Base-by-base conservation (phyloP, 805 yeast genomes). In the Candida manassasensis region DNA sequence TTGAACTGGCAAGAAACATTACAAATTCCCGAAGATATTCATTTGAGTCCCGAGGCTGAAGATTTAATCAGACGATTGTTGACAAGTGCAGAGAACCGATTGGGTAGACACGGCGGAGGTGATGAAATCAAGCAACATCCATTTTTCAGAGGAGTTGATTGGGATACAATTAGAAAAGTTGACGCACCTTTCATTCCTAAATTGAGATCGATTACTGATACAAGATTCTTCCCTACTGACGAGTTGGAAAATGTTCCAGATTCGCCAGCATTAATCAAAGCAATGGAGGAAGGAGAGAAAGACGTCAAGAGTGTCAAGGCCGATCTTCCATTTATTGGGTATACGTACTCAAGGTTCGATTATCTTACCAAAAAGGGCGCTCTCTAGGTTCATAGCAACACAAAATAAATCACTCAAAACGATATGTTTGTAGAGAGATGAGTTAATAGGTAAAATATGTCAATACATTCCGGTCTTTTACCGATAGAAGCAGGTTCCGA, bases 191-290 rank as follows among this genome's bases (percentile, higher is more conserved):
- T 88, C 51, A 84, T 93, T 47, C 96, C 98, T 17, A 84, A 87
- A 53, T 72, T 93, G 53, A 77, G 88, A 47, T 83, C 95, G 9
- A 83, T 90, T 41, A 90, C 97, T 4, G 98, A 93, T 59, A 93
- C 98, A 0, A 73, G 97, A 49, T 90, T 90, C 69, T 93, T 93
- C 87, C 97, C 98, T 27, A 87, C 95, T 2, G 97, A 90, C 57
- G 98, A 90, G 55, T 69, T 90, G 51, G 96, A 90, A 58, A 86
- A 85, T 51, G 88, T 90, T 34, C 96, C 97, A 2, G 97, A 89
- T 51, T 79, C 86, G 30, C 95, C 96, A 9, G 53, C 69, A 3
- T 50, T 62, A 42, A 57, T 54, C 37, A 58, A 61, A 37, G 87
- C 88, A 19, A 81, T 81, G 48, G 73, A 74, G 49, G 82, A 75